These are phyloP conservation scores for Neurospora sp. DNA, from an alignment of 495 filamentous ascomycete species.

Conservation along the genomic window DNA sequence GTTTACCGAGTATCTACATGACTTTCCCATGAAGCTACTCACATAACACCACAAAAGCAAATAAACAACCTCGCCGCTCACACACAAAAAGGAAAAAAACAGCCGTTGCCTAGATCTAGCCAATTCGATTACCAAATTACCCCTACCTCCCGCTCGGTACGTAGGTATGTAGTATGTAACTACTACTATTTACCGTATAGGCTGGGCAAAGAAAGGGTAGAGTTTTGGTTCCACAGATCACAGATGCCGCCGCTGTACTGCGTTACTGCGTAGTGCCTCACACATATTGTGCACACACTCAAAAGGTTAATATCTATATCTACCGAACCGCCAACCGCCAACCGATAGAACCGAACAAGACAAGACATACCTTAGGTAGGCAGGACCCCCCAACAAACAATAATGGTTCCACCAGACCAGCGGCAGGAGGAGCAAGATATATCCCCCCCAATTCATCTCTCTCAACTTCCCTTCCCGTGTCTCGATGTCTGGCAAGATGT, in stretches of 20 bases:
- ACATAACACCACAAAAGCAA: not conserved
- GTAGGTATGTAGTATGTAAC: not conserved
- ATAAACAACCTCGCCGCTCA: not conserved
- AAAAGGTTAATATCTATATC: not conserved
- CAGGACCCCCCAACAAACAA: not conserved
- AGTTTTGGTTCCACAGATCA: not conserved
- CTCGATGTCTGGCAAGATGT: not conserved
- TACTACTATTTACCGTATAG: not conserved
- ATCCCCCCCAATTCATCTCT: not conserved
- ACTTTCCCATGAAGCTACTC: not conserved
- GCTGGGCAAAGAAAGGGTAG: not conserved
- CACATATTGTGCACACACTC: not conserved
- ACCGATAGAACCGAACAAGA: not conserved
- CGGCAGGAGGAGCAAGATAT: not conserved
- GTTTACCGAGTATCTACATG: not conserved
- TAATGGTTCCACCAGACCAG: not conserved
- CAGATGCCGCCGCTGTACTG: not conserved
- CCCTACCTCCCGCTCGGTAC: not conserved
- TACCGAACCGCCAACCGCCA: not conserved
- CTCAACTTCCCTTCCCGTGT: not conserved
- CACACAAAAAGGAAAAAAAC: not conserved
- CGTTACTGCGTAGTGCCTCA: not conserved
- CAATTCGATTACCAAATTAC: not conserved
- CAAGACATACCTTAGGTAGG: not conserved
- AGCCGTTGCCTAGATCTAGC: not conserved